A percentile compares a stretch with the other conserved stretches of the same genome.
phyloP scores from a whole-genome alignment of 306 rosid species.

The Castanospermum australe region DNA sequence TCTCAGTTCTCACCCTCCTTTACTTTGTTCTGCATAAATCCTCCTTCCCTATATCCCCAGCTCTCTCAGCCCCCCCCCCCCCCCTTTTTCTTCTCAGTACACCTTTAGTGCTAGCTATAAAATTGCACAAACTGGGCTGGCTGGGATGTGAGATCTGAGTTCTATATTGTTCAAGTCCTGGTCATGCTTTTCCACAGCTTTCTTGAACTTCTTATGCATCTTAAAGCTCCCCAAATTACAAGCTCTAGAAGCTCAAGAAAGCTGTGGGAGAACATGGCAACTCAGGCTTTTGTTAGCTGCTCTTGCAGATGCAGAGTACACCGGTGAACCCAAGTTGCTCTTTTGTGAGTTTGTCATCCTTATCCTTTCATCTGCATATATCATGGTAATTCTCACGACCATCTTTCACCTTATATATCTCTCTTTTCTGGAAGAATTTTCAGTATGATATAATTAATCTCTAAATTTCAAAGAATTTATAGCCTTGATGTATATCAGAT shows the following conservation, averaged over 20 bases:
- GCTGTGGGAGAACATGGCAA: conserved; percentile 96
- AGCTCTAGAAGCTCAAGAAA: conserved; percentile 86
- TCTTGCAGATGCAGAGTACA: conserved; percentile 11
- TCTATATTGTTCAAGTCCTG: conserved; percentile 47
- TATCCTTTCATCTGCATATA: background rate
- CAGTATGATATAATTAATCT: background rate
- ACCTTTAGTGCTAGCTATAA: background rate
- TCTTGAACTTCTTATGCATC: conserved; percentile 82
- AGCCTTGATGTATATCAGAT: background rate
- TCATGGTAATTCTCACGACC: conserved; percentile 22
- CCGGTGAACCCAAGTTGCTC: background rate
- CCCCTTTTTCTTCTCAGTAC: conserved; percentile 6
- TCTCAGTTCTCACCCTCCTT: conserved; percentile 3
- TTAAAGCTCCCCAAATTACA: conserved; percentile 11
- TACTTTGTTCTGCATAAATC: background rate
- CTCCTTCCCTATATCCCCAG: conserved; percentile 13
- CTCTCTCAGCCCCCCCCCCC: background rate
- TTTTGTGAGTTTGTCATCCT: background rate
- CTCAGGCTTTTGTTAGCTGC: conserved; percentile 36
- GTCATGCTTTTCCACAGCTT: conserved; percentile 99
- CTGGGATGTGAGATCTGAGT: conserved; percentile 46
- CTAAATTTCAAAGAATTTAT: background rate
- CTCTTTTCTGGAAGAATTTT: background rate
- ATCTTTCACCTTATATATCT: background rate
- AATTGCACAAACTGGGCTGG: background rate